These are phyloP conservation scores for Vitis rotundifolia DNA, from an alignment of 164 flowering plant species.

Conservation along the genomic window DNA sequence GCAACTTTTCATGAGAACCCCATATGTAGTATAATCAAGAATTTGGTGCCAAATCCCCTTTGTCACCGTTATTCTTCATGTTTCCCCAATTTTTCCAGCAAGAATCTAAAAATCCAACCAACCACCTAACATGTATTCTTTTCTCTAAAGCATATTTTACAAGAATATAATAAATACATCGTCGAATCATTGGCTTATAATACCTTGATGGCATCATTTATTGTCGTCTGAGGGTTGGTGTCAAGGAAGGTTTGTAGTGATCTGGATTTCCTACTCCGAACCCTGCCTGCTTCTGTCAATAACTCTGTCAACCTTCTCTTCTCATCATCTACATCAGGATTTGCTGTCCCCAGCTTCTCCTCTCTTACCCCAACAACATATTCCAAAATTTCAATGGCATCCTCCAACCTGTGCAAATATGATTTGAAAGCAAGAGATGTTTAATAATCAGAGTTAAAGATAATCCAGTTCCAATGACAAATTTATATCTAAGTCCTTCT, in stretches of 20 bases:
- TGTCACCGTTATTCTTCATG: background rate
- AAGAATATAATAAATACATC: background rate
- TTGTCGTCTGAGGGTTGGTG: conserved; percentile 14
- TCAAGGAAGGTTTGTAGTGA: conserved; percentile 53
- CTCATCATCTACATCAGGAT: conserved; percentile 68
- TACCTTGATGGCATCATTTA: conserved; percentile 11
- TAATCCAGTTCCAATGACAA: background rate
- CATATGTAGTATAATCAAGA: no score
- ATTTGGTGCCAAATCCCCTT: background rate
- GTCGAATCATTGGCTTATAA: background rate
- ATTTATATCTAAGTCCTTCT: no score
- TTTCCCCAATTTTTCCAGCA: conserved; percentile 1
- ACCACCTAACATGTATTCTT: background rate
- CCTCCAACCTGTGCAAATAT: conserved; percentile 41
- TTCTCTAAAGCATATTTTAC: background rate
- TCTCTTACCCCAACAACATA: conserved; percentile 59
- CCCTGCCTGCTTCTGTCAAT: conserved; percentile 61
- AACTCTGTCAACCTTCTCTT: conserved; percentile 53
- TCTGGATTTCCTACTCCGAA: conserved; percentile 41
- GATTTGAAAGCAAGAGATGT: background rate
- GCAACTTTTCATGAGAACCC: background rate
- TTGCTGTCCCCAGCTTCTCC: conserved; percentile 73
- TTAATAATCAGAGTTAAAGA: background rate
- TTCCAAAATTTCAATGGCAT: conserved; percentile 67
- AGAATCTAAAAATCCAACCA: conserved; percentile 1